Evolutionary conservation across 1,139 yeast species (phyloP).

Genomic region (Debaryomyces robertsiae): DNA sequence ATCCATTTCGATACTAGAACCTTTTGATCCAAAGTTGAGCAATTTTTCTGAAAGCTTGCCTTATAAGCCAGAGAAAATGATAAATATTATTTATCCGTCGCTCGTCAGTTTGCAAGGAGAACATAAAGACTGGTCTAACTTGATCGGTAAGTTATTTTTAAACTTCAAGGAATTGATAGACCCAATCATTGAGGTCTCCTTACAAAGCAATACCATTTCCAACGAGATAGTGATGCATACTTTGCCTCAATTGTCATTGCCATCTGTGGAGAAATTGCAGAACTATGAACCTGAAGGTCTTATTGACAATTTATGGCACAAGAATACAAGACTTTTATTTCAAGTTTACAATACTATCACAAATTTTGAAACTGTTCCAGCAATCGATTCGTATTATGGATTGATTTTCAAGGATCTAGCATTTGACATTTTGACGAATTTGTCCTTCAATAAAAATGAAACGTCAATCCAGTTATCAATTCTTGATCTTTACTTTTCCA

Average conservation of each 20-base stretch:
- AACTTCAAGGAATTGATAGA: slow-evolving; percentile 33
- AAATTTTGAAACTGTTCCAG: slow-evolving; percentile 73
- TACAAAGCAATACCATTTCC: slow-evolving; percentile 41
- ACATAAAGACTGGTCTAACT: slow-evolving; percentile 29
- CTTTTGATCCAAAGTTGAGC: slow-evolving; percentile 41
- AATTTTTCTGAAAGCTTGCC: slow-evolving; percentile 43
- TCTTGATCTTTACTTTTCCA: slow-evolving; percentile 71
- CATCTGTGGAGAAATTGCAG: slow-evolving; percentile 42
- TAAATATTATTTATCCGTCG: slow-evolving; percentile 57
- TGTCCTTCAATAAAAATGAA: slow-evolving; percentile 88
- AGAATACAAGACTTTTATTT: slow-evolving; percentile 61
- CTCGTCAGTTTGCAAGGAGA: slow-evolving; percentile 38
- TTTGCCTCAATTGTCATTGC: slow-evolving; percentile 51
- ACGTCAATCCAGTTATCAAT: slow-evolving; percentile 83
- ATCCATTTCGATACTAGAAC: slow-evolving; percentile 28
- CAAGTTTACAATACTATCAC: slow-evolving; percentile 59
- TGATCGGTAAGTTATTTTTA: slow-evolving; percentile 33
- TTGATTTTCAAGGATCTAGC: slow-evolving; percentile 74
- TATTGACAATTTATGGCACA: slow-evolving; percentile 43
- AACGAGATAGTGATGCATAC: slow-evolving; percentile 45
- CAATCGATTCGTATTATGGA: slow-evolving; percentile 54
- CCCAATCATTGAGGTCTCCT: slow-evolving; percentile 42
- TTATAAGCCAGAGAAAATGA: slow-evolving; percentile 54
- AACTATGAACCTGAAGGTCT: slow-evolving; percentile 31
- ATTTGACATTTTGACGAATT: slow-evolving; percentile 70